Evolutionary conservation across 371 early-diverging fungal species (phyloP).

Genomic region (Rhizopus arrhizus): DNA sequence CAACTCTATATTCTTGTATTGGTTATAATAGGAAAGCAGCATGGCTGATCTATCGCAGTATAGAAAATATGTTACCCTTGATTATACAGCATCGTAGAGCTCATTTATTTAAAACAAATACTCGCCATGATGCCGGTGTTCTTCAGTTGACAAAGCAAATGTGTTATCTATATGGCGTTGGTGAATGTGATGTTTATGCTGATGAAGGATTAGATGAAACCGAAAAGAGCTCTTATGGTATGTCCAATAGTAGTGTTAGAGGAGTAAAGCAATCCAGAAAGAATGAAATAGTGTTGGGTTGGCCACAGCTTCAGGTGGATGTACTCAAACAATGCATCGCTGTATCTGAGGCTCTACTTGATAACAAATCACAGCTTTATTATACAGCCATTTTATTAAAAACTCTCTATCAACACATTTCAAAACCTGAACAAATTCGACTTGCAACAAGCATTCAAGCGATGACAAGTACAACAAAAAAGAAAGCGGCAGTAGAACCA

Average conservation of each 20-base stretch:
- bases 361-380: slow-evolving; percentile 62
- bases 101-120: slow-evolving; percentile 27
- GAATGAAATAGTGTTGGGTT: slow-evolving; percentile 55
- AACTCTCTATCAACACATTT: slow-evolving; percentile 62
- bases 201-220: slow-evolving; percentile 37
- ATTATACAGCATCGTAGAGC: slow-evolving; percentile 53
- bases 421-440: slow-evolving; percentile 70
- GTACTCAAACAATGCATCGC: slow-evolving; percentile 76
- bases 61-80: slow-evolving; percentile 60
- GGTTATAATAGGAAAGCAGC: slow-evolving; percentile 76
- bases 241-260: not conserved
- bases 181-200: slow-evolving; percentile 60
- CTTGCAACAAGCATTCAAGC: slow-evolving; percentile 63
- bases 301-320: slow-evolving; percentile 79
- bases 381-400: slow-evolving; percentile 69
- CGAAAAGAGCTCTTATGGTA: not conserved
- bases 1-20: slow-evolving; percentile 61
- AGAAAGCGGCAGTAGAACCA: slow-evolving; percentile 4
- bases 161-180: slow-evolving; percentile 68
- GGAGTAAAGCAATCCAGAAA: not conserved
- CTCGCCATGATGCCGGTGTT: slow-evolving; percentile 53
- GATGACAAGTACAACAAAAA: slow-evolving; percentile 29
- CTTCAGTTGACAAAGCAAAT: slow-evolving; percentile 63
- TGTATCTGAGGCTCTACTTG: slow-evolving; percentile 72
- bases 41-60: slow-evolving; percentile 69